Conservation (phyloP, 192 early-diverging fungal species). For the Coemansia furcata region DNA sequence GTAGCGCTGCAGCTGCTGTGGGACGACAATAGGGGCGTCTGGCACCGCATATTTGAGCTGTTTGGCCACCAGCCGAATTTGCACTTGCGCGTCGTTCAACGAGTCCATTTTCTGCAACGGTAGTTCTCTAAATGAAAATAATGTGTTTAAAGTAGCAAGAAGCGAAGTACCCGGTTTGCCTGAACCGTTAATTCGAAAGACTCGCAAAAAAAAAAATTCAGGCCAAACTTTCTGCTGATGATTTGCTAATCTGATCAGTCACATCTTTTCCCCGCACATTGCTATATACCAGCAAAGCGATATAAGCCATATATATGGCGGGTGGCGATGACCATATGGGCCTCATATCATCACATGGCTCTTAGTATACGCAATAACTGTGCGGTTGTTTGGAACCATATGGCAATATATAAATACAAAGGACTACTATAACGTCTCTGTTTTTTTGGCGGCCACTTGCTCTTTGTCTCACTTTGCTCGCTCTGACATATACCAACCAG, state of each 20-base stretch:
- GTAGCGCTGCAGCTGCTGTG: slow-evolving; percentile 78
- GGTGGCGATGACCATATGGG: not conserved
- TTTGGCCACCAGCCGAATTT: slow-evolving; percentile 81
- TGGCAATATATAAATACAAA: not conserved
- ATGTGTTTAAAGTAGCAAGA: not conserved
- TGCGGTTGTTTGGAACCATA: not conserved
- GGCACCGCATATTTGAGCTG: slow-evolving; percentile 74
- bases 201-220: slow-evolving; percentile 3
- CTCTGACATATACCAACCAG: not conserved
- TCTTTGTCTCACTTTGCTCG: not conserved
- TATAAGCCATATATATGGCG: not conserved
- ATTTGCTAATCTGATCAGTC: not conserved
- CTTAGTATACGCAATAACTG: not conserved
- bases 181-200: not conserved
- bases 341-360: not conserved
- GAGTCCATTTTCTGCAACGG: slow-evolving; percentile 25
- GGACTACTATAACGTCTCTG: not conserved
- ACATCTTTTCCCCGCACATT: not conserved
- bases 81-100: slow-evolving; percentile 60
- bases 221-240: not conserved
- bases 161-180: not conserved
- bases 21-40: slow-evolving; percentile 84
- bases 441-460: not conserved
- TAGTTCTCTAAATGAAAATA: not conserved
- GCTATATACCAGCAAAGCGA: not conserved